Percentiles rank a stretch among this genome's conserved stretches.
phyloP scores from a whole-genome alignment of 441 rosid species.

The Erodium texanum region DNA sequence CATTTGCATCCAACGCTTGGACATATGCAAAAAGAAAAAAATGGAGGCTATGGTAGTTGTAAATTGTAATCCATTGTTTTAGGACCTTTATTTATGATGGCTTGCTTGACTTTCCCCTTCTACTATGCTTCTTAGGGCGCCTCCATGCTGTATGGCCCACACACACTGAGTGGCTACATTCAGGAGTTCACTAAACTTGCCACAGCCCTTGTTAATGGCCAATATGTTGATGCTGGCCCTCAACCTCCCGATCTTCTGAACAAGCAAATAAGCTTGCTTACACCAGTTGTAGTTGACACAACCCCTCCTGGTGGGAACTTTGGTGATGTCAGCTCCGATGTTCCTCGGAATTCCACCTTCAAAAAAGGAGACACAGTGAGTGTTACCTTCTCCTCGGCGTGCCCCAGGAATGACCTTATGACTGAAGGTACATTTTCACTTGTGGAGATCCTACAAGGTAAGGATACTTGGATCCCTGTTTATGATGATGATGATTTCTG shows the following conservation, averaged over 20 bases:
- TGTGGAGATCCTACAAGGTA: constrained; percentile 58
- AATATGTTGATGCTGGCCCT: constrained; percentile 45
- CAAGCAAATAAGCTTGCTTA: constrained; percentile 68
- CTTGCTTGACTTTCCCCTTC: neutral
- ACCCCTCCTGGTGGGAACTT: constrained; percentile 56
- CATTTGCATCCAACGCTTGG: too few species aligned
- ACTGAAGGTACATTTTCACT: constrained; percentile 83
- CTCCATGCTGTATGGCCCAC: constrained; percentile 82
- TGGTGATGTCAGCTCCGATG: constrained; percentile 64
- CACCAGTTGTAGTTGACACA: constrained; percentile 73
- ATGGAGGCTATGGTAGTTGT: too few species aligned
- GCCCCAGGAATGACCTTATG: constrained; percentile 83
- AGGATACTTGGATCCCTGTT: constrained; percentile 68
- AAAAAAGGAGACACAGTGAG: constrained; percentile 53
- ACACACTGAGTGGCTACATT: constrained; percentile 76
- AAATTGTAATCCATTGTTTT: too few species aligned
- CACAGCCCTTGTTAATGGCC: constrained; percentile 41
- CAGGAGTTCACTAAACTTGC: constrained; percentile 85
- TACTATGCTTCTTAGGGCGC: constrained; percentile 45
- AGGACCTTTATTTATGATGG: too few species aligned
- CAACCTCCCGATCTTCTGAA: constrained; percentile 69
- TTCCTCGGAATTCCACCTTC: constrained; percentile 63
- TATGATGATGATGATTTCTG: constrained; percentile 93
- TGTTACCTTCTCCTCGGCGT: constrained; percentile 76
- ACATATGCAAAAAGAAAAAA: too few species aligned